Conservation (phyloP, 2,329 filamentous ascomycete species). For the Camptophora hylomeconis region DNA sequence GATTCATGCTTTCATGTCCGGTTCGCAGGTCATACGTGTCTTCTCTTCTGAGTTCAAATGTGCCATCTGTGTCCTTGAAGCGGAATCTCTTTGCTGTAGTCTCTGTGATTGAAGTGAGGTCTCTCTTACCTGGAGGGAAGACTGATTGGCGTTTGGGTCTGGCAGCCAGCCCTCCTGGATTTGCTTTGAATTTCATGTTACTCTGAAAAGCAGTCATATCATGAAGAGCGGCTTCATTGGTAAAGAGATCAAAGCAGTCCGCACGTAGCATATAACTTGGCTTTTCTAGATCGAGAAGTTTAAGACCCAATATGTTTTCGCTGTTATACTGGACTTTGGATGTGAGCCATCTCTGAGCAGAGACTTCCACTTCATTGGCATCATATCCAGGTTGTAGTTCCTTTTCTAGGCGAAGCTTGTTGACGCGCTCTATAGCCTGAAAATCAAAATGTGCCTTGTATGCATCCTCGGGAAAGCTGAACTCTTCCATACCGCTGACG, state of each 20-base stretch:
- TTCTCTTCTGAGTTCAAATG: conserved; percentile 31
- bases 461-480: conserved; percentile 19
- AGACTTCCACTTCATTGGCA: conserved; percentile 7
- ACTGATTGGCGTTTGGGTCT: conserved; percentile 8
- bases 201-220: conserved; percentile 12
- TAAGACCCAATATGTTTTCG: conserved; percentile 30
- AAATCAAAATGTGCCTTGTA: conserved; percentile 32
- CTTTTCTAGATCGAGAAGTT: conserved; percentile 24
- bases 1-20: conserved; percentile 3
- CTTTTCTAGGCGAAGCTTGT: conserved; percentile 25
- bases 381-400: conserved; percentile 10
- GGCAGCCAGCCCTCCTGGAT: conserved; percentile 10
- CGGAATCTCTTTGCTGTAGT: conserved; percentile 27
- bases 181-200: conserved; percentile 11
- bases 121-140: conserved; percentile 7
- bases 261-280: conserved; percentile 15
- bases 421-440: conserved; percentile 16
- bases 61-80: conserved; percentile 27
- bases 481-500: conserved; percentile 12
- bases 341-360: conserved; percentile 12
- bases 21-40: conserved; percentile 19
- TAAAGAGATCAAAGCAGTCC: conserved; percentile 11
- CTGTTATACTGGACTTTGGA: conserved; percentile 14
- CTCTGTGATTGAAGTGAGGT: conserved; percentile 20
- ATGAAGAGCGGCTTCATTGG: conserved; percentile 6